Evolutionary conservation across 495 filamentous ascomycete genomes (phyloP).

Genomic region (Daldinia bambusicola): DNA sequence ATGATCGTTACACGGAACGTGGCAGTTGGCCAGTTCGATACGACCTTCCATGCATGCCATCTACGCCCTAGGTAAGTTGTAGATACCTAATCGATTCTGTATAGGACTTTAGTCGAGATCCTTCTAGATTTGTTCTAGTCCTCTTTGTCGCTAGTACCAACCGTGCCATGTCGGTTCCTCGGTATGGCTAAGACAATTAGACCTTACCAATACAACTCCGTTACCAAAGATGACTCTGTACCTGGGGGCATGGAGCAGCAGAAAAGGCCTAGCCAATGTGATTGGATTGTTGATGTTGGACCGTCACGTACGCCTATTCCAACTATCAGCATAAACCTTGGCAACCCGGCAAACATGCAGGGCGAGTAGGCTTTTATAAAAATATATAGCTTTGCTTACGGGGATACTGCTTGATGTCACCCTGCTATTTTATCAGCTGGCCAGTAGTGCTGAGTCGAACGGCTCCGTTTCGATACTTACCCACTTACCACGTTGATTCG

Average conservation of each 20-base stretch:
- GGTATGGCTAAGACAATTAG: slow-evolving; percentile 10
- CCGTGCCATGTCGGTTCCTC: slow-evolving; percentile 19
- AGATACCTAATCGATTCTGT: background rate
- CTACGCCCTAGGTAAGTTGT: background rate
- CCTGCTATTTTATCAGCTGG: slow-evolving; percentile 36
- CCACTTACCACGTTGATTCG: slow-evolving; percentile 32
- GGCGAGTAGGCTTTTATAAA: slow-evolving; percentile 27
- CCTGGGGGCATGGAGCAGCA: slow-evolving; percentile 9
- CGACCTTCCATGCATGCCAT: slow-evolving; percentile 16
- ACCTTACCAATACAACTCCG: slow-evolving; percentile 20
- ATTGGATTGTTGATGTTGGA: slow-evolving; percentile 18
- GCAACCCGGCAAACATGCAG: slow-evolving; percentile 31
- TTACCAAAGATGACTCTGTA: slow-evolving; percentile 18
- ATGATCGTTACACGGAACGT: slow-evolving; percentile 36
- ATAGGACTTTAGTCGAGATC: slow-evolving; percentile 21
- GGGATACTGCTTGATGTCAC: slow-evolving; percentile 37
- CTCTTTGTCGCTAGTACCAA: slow-evolving; percentile 7
- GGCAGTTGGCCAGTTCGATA: slow-evolving; percentile 22
- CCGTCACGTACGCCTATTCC: background rate
- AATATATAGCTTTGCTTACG: slow-evolving; percentile 27
- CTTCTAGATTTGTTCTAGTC: slow-evolving; percentile 27
- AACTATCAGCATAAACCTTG: slow-evolving; percentile 27
- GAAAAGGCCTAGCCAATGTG: slow-evolving; percentile 30
- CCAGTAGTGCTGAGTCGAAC: slow-evolving; percentile 36
- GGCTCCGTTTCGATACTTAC: slow-evolving; percentile 18